phyloP scores from a whole-genome alignment of 371 early-diverging fungal genomes.

The Lichtheimia ornata region DNA sequence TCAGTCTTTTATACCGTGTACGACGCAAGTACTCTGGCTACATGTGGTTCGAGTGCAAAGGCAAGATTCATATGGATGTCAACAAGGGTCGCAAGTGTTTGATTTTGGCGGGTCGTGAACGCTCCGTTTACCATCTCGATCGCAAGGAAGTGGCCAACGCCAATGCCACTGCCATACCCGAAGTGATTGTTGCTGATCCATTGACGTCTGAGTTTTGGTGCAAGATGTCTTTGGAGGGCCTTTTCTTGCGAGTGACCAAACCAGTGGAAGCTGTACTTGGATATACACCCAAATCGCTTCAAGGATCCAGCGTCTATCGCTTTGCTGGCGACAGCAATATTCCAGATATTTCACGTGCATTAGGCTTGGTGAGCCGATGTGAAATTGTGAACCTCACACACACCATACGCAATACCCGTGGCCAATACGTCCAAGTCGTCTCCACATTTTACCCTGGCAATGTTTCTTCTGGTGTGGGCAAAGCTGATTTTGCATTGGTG shows the following conservation, averaged over 20 bases:
- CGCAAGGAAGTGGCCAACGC: conserved; percentile 12
- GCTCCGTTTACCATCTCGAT: conserved; percentile 41
- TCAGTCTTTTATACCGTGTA: conserved; percentile 62
- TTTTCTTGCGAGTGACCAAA: conserved; percentile 51
- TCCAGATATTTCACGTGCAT: conserved; percentile 46
- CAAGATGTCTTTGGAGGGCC: conserved; percentile 61
- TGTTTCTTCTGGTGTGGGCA: conserved; percentile 14
- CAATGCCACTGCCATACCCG: not conserved
- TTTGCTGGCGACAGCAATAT: conserved; percentile 52
- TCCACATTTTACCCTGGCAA: conserved; percentile 55
- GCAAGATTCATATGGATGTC: conserved; percentile 55
- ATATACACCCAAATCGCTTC: conserved; percentile 36
- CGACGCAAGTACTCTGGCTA: conserved; percentile 57
- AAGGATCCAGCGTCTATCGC: conserved; percentile 58
- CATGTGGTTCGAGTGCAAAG: conserved; percentile 64
- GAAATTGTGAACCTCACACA: conserved; percentile 44
- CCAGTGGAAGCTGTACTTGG: conserved; percentile 42
- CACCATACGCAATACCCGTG: conserved; percentile 40
- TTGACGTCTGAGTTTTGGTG: conserved; percentile 56
- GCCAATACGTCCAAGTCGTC: conserved; percentile 41
- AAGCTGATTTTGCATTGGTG: conserved; percentile 44
- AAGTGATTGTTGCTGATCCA: not conserved
- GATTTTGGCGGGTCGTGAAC: conserved; percentile 57
- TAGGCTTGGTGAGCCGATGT: conserved; percentile 49
- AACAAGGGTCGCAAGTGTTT: conserved; percentile 64